Base-by-base conservation (phyloP, 129 eudicot species). In the Erigeron canadensis region DNA sequence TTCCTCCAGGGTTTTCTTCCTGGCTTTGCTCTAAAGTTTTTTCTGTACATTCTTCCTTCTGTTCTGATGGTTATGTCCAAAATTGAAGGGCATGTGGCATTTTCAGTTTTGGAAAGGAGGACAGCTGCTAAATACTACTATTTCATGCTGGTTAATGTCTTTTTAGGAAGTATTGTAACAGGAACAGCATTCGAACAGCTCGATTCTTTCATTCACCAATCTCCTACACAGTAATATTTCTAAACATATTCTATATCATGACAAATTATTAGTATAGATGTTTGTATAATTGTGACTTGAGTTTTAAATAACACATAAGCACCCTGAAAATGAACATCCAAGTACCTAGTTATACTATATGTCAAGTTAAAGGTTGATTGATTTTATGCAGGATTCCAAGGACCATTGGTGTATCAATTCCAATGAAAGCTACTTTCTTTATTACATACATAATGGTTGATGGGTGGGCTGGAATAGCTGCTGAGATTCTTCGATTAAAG, bases 391-490 rank as follows among this genome's bases (percentile, higher is more conserved):
- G 99, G 85, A 94, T 94, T 66, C 98, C 99, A 4, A 84, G 96
- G 75, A 94, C 87, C 39, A 94, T 94, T 57, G 99, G 99, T 18
- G 99, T 94, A 67, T 87, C 99, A 11, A 90, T 94, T 73, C 99
- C 99, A 23, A 84, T 82, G 96, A 94, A 94, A 71, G 99, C 99
- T 65, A 94, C 99, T 47, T 94, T 94, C 84, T 94, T 94, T 75
- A 90, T 94, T 42, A 94, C 99, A 37, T 94, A 85, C 64, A 87
- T 94, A 72, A 94, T 94, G 99, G 84, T 94, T 62, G 99, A 94
- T 54, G 99, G 99, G 64, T 94, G 99, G 99, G 99, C 99, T 2
- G 99, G 97, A 59, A 88, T 94, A 58, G 99, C 99, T 5, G 79
- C 97, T 47, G 99, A 94, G 75, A 94, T 94, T 73, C 96, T 94